These are phyloP conservation scores for Candida schatavii DNA, from an alignment of 805 yeast genomes.

Conservation along the genomic window DNA sequence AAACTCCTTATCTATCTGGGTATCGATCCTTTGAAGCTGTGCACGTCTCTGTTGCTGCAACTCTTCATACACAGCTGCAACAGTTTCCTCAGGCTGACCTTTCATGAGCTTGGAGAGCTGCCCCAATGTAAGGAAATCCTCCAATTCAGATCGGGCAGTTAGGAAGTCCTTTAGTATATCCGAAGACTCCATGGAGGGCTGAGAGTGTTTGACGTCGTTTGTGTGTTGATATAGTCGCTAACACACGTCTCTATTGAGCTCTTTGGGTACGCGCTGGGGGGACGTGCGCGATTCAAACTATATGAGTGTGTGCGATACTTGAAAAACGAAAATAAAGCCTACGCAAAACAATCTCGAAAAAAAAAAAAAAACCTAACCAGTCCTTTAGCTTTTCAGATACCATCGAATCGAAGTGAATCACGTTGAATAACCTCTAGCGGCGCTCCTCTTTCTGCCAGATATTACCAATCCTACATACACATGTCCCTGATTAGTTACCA, in stretches of 20 bases:
- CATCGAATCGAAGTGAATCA: too few relatives aligned
- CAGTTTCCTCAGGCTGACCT: slow-evolving; percentile 12
- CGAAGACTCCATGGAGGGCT: slow-evolving; percentile 27
- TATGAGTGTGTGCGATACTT: too few relatives aligned
- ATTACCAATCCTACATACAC: neutral
- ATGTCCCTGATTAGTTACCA: slow-evolving; percentile 14
- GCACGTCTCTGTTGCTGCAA: slow-evolving; percentile 11
- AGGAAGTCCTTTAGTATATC: slow-evolving; percentile 19
- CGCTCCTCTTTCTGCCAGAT: neutral
- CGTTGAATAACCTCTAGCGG: too few relatives aligned
- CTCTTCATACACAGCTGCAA: slow-evolving; percentile 11
- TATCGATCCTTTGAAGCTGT: slow-evolving; percentile 4
- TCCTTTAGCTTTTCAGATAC: too few relatives aligned
- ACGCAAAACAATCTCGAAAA: too few relatives aligned
- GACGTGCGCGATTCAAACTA: too few relatives aligned
- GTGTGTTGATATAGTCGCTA: too few relatives aligned
- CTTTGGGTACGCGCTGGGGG: too few relatives aligned
- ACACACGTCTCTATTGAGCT: too few relatives aligned
- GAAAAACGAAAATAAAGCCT: too few relatives aligned
- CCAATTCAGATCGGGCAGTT: slow-evolving; percentile 14
- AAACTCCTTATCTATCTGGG: slow-evolving; percentile 16
- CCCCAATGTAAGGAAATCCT: slow-evolving; percentile 16
- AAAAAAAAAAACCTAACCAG: too few relatives aligned
- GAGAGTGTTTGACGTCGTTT: too few relatives aligned
- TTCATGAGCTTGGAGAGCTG: slow-evolving; percentile 11